Base-by-base conservation (phyloP, 2,329 filamentous ascomycete species). In the Pyrenochaeta sp. region DNA sequence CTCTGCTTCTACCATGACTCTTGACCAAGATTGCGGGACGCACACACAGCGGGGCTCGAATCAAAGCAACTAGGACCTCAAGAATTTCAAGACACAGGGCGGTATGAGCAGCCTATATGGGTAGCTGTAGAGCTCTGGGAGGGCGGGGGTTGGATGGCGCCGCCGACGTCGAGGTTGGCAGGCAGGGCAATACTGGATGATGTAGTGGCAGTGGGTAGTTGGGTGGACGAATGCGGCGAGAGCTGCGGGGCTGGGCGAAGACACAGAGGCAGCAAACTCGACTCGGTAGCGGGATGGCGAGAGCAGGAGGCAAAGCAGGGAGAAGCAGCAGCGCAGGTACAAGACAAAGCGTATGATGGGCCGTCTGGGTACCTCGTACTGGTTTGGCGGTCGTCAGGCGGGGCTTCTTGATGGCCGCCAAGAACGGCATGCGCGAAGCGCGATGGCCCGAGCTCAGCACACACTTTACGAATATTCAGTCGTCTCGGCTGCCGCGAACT, bases 1-100 rank as follows among this genome's bases (percentile, higher is more conserved):
- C 83, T 96, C 92, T 83, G 89, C 90, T 87, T 97, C 93, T 84
- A 95, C 93, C 93, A 98, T 97, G 83, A 89, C 94, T 71, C 57
- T 54, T 45, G 45, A 59, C 51, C 54, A 56, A 47, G 56, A 51
- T 53, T 50, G 56, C 51, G 55, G 41, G 51, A 47, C 44, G 41
- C 36, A 39, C 44, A 45, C 36, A 39, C 2, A 47, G 56, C 50
- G 35, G 50, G 42, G 32, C 52, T 61, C 55, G 58, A 57, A 53
- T 50, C 45, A 48, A 45, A 49, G 56, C 52, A 56, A 57, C 54
- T 53, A 58, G 44, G 49, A 56, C 55, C 41, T 55, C 49, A 40
- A 37, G 42, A 37, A 49, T 49, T 55, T 32, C 49, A 31, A 44
- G 47, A 40, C 46, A 46, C 27, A 32, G 44, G 29, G 44, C 47